Percentiles rank a stretch among this genome's conserved stretches.
Conservation (phyloP, 805 yeast genomes). For the Yarrowia porcina region DNA sequence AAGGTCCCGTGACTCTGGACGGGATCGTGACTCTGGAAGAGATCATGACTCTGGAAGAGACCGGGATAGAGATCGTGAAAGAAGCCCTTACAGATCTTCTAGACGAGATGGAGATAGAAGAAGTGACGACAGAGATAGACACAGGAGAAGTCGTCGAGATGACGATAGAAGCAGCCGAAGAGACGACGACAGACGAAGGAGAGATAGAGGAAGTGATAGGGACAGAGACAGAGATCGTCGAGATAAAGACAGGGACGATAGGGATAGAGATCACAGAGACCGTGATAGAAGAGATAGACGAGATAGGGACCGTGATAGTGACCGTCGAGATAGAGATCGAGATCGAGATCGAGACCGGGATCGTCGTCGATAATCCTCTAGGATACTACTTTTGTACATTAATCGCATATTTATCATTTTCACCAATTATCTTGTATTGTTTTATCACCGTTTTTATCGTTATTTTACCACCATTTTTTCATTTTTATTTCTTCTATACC, state of each 20-base stretch:
- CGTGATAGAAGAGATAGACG: not conserved
- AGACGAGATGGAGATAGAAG: not conserved
- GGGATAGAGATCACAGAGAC: not conserved
- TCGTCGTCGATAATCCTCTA: not conserved
- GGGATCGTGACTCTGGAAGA: not conserved
- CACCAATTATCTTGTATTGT: too few species aligned
- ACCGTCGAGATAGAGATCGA: not conserved
- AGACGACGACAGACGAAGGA: not conserved
- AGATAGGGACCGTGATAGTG: not conserved
- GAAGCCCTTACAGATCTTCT: too few species aligned
- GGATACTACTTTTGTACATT: not conserved
- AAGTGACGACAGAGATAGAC: not conserved
- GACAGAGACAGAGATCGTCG: constrained; percentile 4
- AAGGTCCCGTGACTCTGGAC: not conserved
- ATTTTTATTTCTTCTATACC: too few species aligned
- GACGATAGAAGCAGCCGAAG: not conserved
- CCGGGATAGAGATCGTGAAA: not conserved
- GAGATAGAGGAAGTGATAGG: not conserved
- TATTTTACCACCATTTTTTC: too few species aligned
- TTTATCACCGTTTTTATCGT: too few species aligned
- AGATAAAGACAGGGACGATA: not conserved
- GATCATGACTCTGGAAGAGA: not conserved
- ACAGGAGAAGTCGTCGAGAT: not conserved
- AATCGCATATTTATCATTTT: not conserved
- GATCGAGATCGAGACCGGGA: not conserved